phyloP scores from a whole-genome alignment of 768 basidiomycete genomes.

The Leccinum olivaceopallidum region DNA sequence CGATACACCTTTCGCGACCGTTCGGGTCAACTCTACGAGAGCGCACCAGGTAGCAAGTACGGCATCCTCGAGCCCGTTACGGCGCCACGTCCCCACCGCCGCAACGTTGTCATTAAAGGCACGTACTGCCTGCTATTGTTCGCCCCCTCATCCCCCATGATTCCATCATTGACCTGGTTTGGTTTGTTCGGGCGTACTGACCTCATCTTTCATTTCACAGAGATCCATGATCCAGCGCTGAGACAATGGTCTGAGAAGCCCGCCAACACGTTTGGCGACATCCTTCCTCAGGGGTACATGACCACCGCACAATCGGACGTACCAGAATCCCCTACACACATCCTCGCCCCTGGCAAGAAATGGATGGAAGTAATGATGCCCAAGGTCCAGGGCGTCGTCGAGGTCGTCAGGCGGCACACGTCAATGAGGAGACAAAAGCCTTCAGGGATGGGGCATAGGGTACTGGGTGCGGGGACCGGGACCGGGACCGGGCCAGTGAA shows the following conservation, averaged over 20 bases:
- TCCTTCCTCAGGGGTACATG: slow-evolving; percentile 48
- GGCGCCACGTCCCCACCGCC: slow-evolving; percentile 23
- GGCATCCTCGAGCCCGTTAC: slow-evolving; percentile 43
- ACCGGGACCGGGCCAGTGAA: no score
- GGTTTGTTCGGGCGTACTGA: background rate
- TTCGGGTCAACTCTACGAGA: slow-evolving; percentile 44
- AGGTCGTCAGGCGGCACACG: slow-evolving; percentile 26
- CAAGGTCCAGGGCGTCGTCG: slow-evolving; percentile 41
- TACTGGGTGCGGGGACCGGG: no score
- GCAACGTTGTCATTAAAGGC: slow-evolving; percentile 27
- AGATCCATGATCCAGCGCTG: slow-evolving; percentile 28
- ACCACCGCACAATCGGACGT: slow-evolving; percentile 32
- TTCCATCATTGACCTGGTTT: background rate
- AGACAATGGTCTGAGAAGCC: slow-evolving; percentile 23
- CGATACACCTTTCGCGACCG: slow-evolving; percentile 51
- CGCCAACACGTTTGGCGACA: slow-evolving; percentile 45
- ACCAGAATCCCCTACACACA: slow-evolving; percentile 16
- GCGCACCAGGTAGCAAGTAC: slow-evolving; percentile 45
- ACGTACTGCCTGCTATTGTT: background rate
- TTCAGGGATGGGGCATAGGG: background rate
- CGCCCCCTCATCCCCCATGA: no score
- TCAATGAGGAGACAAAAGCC: slow-evolving; percentile 7
- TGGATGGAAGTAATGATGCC: slow-evolving; percentile 37
- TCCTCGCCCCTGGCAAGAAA: slow-evolving; percentile 30
- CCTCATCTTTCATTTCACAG: slow-evolving; percentile 10